Evolutionary conservation across 2,329 filamentous ascomycete species (phyloP), one percentile per base, ranked within the genome.

Genomic region (Colletotrichum kahawae): DNA sequence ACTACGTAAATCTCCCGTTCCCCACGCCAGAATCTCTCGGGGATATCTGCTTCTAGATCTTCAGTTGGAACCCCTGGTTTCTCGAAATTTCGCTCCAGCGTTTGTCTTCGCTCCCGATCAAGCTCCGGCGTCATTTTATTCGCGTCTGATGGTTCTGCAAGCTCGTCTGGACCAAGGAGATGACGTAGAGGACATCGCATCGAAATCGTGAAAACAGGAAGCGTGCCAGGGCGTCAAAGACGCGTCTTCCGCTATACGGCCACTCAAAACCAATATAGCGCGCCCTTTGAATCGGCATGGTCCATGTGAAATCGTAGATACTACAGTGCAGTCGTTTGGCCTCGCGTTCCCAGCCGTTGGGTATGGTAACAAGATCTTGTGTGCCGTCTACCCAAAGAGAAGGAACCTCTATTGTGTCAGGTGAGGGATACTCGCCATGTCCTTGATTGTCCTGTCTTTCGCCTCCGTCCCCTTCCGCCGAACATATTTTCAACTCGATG

Each of bases 161-260:
- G 57, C 24, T 60, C 29, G 29, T 60, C 57, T 33, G 57, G 29
- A 4, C 18, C 29, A 29, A 60, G 18, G 21, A 60, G 21, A 60
- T 16, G 2, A 60, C 29, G 29, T 60, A 33, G 0, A 60, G 29
- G 10, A 21, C 10, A 16, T 60, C 57, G 29, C 18, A 33, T 18
- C 57, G 57, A 29, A 60, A 60, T 27, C 29, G 57, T 33, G 29
- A 18, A 12, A 60, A 34, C 5, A 60, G 27, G 57, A 60, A 60
- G 10, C 16, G 18, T 27, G 0, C 24, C 27, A 60, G 1, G 3
- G 27, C 18, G 1, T 12, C 16, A 31, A 18, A 18, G 2, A 18
- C 29, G 13, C 18, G 24, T n/a, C 18, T 31, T 18, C 16, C 16
- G 57, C 29, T 29, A 33, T 29, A 16, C 18, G 57, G 1, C 57